Base-by-base conservation (phyloP, 257 asterid species). In the Solanum ossicruentum region DNA sequence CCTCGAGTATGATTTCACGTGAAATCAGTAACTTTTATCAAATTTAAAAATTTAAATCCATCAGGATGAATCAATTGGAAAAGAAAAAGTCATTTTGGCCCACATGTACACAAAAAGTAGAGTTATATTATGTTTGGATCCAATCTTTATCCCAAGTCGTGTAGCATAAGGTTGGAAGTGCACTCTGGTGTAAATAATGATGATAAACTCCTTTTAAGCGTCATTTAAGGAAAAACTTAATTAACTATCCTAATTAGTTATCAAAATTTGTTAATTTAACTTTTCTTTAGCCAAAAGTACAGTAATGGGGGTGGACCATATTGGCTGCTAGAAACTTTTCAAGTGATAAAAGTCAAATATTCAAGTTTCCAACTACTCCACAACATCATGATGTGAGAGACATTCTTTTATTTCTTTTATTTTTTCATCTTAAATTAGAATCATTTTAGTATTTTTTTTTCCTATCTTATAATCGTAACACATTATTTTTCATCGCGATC, bases 321-420 rank as follows among this genome's bases (percentile, higher is more conserved):
- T 51, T 45, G 80, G 12, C 20, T 7, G 3, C 58, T 11, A 20
- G 39, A 45, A n/a, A 73, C 58, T 52, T 78, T 52, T 77, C 41
- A 20, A 70, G 4, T 28, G 8, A 17, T 32, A 78, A 32, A 32
- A 36, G 65, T 28, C 65, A 78, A 8, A 43, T 17, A 26, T 47
- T 10, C 82, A 11, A 75, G 60, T 49, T 47, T 12, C 1, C 60
- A 75, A 75, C 89, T 84, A 83, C 90, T 83, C 83, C 86, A 83
- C 71, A 66, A n/a, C 89, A 87, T 90, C 87, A 91, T 91, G 78
- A 93, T 84, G 52, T 82, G 82, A 57, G 84, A 69, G 86, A 86
- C 66, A 70, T 47, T 69, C 85, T 15, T 58, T 88, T 58, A 51
- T 56, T 89, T 69, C 70, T 39, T 26, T 20, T 1, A 58, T 4